phyloP scores from a whole-genome alignment of 768 basidiomycete genomes.

The Termitomyces sp. region DNA sequence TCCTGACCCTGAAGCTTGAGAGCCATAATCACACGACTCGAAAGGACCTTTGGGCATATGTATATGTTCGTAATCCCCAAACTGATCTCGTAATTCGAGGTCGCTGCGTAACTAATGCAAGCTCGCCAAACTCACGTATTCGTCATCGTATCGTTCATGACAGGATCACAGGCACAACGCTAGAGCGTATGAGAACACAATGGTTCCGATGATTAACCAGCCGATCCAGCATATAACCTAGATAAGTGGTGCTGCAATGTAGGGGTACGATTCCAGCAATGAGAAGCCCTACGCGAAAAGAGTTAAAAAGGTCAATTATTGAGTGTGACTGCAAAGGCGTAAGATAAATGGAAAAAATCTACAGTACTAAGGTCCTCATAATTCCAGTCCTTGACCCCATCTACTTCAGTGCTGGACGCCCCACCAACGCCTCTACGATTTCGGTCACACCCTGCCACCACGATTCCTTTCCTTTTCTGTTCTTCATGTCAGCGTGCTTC shows the following conservation, averaged over 20 bases:
- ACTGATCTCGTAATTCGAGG: too few species aligned
- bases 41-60: background rate
- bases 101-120: too few species aligned
- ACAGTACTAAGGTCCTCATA: background rate
- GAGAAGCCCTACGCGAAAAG: background rate
- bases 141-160: too few species aligned
- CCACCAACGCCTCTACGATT: conserved; percentile 74
- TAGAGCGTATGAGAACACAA: too few species aligned
- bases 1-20: background rate
- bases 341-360: background rate
- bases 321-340: background rate
- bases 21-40: background rate
- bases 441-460: conserved; percentile 77
- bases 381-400: conserved; percentile 13
- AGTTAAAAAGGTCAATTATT: background rate
- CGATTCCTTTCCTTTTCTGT: conserved; percentile 68
- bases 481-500: conserved; percentile 84
- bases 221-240: too few species aligned
- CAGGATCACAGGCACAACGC: too few species aligned
- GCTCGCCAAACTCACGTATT: too few species aligned
- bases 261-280: background rate
- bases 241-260: too few species aligned
- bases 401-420: conserved; percentile 51
- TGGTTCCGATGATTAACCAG: too few species aligned
- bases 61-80: too few species aligned